Conservation (phyloP, 2,329 filamentous ascomycete species). For the Fusarium sp. region DNA sequence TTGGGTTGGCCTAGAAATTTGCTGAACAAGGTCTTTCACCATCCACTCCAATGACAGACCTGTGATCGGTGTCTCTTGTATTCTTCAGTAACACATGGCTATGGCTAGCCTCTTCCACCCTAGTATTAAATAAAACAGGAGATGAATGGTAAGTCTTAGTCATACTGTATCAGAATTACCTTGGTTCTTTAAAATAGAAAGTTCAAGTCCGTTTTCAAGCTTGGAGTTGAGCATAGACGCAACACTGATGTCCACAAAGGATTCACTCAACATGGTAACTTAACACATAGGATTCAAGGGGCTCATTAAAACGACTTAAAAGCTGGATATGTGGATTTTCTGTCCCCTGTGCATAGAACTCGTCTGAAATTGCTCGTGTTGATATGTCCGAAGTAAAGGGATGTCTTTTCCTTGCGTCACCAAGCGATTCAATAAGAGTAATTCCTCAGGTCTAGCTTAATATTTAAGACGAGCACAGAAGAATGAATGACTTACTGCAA, state of each 20-base stretch:
- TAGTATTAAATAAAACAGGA: no score
- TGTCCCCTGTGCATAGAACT: neutral
- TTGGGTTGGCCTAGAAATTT: no score
- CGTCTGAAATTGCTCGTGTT: neutral
- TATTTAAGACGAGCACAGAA: neutral
- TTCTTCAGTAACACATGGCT: neutral
- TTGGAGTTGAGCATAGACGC: neutral
- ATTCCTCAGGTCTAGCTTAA: neutral
- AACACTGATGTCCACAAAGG: neutral
- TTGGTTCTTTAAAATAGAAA: neutral
- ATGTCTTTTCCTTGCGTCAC: neutral
- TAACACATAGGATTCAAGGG: neutral
- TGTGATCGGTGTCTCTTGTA: neutral
- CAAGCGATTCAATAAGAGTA: neutral
- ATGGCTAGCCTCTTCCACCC: no score
- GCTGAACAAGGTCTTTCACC: neutral
- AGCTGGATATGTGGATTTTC: neutral
- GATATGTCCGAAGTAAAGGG: neutral
- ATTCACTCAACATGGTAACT: neutral
- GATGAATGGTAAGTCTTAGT: neutral
- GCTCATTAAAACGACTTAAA: no score
- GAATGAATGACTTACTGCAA: neutral
- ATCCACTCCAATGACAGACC: neutral
- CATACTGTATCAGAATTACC: neutral
- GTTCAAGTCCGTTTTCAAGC: neutral